phyloP scores from a whole-genome alignment of 352 stramenopile genomes.

The Pythium sp. region DNA sequence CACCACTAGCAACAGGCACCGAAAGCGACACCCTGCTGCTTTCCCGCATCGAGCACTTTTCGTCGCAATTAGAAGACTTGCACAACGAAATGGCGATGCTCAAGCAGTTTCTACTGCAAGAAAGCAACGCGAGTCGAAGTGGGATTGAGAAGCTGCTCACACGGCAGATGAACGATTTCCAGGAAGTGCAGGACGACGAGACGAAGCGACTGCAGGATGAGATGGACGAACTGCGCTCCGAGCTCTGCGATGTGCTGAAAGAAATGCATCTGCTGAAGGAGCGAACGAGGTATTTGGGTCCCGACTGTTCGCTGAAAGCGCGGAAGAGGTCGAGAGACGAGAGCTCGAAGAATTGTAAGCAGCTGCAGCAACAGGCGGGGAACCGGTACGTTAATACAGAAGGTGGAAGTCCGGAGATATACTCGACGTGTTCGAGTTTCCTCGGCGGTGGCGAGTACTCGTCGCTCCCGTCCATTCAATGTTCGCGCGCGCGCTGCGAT shows the following conservation, averaged over 20 bases:
- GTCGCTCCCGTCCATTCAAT: background rate
- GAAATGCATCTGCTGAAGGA: slow-evolving; percentile 71
- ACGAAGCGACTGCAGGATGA: slow-evolving; percentile 52
- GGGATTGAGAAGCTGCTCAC: slow-evolving; percentile 50
- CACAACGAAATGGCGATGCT: slow-evolving; percentile 52
- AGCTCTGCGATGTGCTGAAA: slow-evolving; percentile 62
- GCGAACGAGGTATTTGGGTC: slow-evolving; percentile 63
- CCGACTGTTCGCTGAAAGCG: slow-evolving; percentile 13
- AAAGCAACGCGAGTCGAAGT: slow-evolving; percentile 43
- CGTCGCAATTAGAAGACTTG: slow-evolving; percentile 43
- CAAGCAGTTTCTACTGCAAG: slow-evolving; percentile 44
- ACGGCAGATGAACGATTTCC: slow-evolving; percentile 45
- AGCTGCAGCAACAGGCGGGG: background rate
- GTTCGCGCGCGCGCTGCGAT: background rate
- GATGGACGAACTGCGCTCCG: slow-evolving; percentile 61
- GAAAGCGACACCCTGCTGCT: slow-evolving; percentile 18
- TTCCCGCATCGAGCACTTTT: slow-evolving; percentile 40
- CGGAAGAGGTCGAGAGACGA: slow-evolving; percentile 4
- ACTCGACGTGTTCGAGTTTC: slow-evolving; percentile 5
- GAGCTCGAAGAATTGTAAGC: background rate
- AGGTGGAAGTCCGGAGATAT: background rate
- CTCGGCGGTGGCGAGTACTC: background rate
- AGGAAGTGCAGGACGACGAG: slow-evolving; percentile 50
- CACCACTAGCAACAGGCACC: background rate
- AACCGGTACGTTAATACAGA: background rate